Conservation (phyloP, 805 yeast genomes). For the Ogataea methanolica region DNA sequence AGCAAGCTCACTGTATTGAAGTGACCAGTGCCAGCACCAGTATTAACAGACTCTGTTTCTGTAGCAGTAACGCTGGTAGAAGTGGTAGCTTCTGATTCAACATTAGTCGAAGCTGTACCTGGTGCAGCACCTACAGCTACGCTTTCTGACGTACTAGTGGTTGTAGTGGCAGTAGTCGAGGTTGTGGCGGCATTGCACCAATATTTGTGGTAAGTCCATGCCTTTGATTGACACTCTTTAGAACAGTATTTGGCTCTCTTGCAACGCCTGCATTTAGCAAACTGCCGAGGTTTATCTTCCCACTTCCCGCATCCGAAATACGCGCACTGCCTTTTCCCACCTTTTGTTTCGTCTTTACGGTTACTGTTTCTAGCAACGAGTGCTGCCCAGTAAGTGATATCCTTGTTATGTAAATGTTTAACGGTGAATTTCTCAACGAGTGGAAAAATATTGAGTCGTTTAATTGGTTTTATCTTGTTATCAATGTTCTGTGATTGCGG, state of each 20-base stretch:
- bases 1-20: neutral
- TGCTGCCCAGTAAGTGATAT: slow-evolving; percentile 93
- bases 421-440: slow-evolving; percentile 87
- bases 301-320: slow-evolving; percentile 89
- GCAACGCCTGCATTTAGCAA: slow-evolving; percentile 92
- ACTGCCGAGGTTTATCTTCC: slow-evolving; percentile 87
- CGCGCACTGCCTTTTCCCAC: slow-evolving; percentile 94
- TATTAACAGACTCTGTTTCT: too few species aligned
- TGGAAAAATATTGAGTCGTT: slow-evolving; percentile 71
- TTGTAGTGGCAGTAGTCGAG: neutral
- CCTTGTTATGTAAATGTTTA: slow-evolving; percentile 58
- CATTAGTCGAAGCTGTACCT: neutral
- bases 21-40: neutral
- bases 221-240: slow-evolving; percentile 82
- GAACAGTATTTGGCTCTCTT: slow-evolving; percentile 94
- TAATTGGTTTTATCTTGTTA: slow-evolving; percentile 35
- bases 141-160: neutral
- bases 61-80: too few species aligned
- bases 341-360: slow-evolving; percentile 78
- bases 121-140: neutral
- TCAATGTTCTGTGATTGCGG: slow-evolving; percentile 23
- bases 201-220: slow-evolving; percentile 90
- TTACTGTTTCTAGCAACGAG: slow-evolving; percentile 97
- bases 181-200: slow-evolving; percentile 64
- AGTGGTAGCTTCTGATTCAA: too few species aligned